Evolutionary conservation across 2,329 filamentous ascomycete genomes (phyloP).

Genomic region (Trichoderma sp.): DNA sequence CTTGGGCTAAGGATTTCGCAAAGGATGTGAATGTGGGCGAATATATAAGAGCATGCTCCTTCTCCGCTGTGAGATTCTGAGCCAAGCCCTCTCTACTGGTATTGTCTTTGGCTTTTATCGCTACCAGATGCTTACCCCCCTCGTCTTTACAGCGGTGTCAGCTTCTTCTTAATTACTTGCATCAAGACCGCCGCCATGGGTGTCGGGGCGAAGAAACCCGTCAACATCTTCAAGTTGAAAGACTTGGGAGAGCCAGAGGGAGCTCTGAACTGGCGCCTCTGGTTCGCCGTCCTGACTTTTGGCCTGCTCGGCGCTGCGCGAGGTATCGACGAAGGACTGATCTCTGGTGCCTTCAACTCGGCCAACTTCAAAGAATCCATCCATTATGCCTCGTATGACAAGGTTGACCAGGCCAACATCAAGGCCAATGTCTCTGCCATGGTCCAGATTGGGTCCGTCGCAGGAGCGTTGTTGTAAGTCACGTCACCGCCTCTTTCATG

Average conservation of each 20-base stretch:
- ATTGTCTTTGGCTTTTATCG: background rate
- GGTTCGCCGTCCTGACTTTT: conserved; percentile 74
- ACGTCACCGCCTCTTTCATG: conserved; percentile 24
- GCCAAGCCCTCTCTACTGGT: background rate
- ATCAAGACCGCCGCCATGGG: conserved; percentile 44
- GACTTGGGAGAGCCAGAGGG: conserved; percentile 67
- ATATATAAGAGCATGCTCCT: conserved; percentile 1
- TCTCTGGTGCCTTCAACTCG: conserved; percentile 70
- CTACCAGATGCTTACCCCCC: background rate
- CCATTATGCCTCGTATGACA: conserved; percentile 54
- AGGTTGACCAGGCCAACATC: conserved; percentile 62
- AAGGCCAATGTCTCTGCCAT: conserved; percentile 77
- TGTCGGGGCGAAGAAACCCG: conserved; percentile 55
- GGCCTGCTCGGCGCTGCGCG: conserved; percentile 75
- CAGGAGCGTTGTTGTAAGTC: conserved; percentile 61
- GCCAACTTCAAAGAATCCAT: conserved; percentile 63
- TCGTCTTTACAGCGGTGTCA: background rate
- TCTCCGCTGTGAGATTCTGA: background rate
- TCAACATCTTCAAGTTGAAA: conserved; percentile 65
- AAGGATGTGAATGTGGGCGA: background rate
- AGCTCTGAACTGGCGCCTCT: conserved; percentile 75
- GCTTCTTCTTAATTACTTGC: background rate
- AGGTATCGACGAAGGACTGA: conserved; percentile 80
- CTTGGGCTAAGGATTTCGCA: background rate
- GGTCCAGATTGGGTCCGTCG: conserved; percentile 78